phyloP scores from a whole-genome alignment of 2,329 filamentous ascomycete species.

The Orbilia javanica region DNA sequence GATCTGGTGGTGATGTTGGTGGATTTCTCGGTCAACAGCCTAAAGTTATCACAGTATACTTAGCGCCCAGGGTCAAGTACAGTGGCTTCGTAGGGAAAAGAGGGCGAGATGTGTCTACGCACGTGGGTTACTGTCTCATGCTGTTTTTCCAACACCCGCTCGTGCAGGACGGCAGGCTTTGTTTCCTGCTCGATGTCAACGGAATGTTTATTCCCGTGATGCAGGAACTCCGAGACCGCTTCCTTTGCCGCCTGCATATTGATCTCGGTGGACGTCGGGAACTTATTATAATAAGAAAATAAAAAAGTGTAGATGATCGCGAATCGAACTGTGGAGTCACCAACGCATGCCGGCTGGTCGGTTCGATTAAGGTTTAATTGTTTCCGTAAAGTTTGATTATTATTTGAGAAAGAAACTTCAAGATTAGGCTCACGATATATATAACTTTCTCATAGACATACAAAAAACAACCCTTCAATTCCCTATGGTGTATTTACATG shows the following conservation, averaged over 20 bases:
- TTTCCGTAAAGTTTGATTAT: neutral
- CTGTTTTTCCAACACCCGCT: conserved; percentile 40
- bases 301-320: conserved; percentile 7
- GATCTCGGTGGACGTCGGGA: conserved; percentile 1
- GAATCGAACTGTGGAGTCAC: neutral
- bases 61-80: conserved; percentile 3
- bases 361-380: neutral
- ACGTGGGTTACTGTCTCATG: conserved; percentile 53
- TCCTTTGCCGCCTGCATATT: conserved; percentile 51
- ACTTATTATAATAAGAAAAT: neutral
- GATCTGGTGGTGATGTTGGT: conserved; percentile 71
- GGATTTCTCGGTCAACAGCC: conserved; percentile 77
- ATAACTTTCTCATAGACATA: conserved; percentile 16
- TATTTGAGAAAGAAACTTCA: conserved; percentile 10
- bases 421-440: conserved; percentile 6
- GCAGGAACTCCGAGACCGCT: conserved; percentile 45
- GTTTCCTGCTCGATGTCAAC: conserved; percentile 52
- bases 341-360: neutral
- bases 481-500: neutral
- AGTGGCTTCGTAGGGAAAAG: neutral
- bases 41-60: conserved; percentile 9
- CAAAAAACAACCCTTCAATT: neutral
- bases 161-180: conserved; percentile 48
- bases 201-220: conserved; percentile 47
- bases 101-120: conserved; percentile 12